phyloP scores from a whole-genome alignment of 2,329 filamentous ascomycete species.

The Pseudopyricularia javanii region DNA sequence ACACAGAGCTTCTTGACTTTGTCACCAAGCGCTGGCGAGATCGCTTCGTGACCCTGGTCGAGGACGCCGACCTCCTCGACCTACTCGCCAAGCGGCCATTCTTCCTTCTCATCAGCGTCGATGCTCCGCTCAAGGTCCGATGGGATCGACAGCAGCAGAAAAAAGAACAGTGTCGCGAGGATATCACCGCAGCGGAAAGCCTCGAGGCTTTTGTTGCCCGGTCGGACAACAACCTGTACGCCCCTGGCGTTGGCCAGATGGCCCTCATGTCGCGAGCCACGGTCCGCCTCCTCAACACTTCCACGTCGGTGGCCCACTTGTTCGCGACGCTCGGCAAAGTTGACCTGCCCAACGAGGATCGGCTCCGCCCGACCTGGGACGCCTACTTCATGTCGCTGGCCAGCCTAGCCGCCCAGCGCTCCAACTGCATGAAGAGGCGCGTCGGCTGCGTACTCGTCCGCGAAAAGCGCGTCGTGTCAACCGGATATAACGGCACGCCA shows the following conservation, averaged over 20 bases:
- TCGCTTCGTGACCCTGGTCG: constrained; percentile 76
- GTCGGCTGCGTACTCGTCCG: constrained; percentile 89
- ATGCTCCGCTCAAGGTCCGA: constrained; percentile 74
- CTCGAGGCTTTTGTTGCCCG: constrained; percentile 44
- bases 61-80: constrained; percentile 61
- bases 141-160: constrained; percentile 48
- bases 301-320: constrained; percentile 57
- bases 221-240: constrained; percentile 68
- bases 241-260: constrained; percentile 49
- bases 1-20: constrained; percentile 57
- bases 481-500: constrained; percentile 97
- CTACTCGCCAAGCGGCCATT: constrained; percentile 70
- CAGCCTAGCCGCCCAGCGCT: constrained; percentile 75
- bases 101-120: constrained; percentile 84
- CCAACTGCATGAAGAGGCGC: constrained; percentile 96
- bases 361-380: constrained; percentile 86
- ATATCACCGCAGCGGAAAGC: background rate
- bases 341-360: constrained; percentile 64
- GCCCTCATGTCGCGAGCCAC: constrained; percentile 71
- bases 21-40: constrained; percentile 76
- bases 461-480: constrained; percentile 78
- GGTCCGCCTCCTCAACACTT: constrained; percentile 75
- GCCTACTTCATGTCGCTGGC: constrained; percentile 98
- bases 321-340: constrained; percentile 61
- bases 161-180: background rate